Percentiles rank a stretch among this genome's conserved stretches.
These are phyloP conservation scores for Hygrocybe punicea DNA, from an alignment of 768 basidiomycete species.

Conservation along the genomic window DNA sequence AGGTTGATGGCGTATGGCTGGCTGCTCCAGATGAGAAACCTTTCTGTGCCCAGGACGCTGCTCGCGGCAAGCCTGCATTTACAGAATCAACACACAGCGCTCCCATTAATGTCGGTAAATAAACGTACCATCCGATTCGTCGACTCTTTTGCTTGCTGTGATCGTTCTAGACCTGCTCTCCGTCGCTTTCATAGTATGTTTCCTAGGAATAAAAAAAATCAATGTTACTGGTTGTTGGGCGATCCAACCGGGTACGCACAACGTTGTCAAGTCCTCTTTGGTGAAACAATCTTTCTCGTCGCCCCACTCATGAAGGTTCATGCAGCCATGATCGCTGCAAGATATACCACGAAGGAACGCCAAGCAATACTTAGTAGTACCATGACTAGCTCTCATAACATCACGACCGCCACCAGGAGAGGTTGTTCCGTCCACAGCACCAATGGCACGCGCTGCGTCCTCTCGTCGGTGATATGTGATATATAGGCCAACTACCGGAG, in stretches of 20 bases:
- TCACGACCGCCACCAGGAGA: constrained; percentile 89
- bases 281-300: constrained; percentile 98
- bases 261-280: constrained; percentile 89
- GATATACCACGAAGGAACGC: constrained; percentile 79
- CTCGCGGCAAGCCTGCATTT: constrained; percentile 58
- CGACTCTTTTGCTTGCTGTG: constrained; percentile 52
- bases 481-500: constrained; percentile 86
- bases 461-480: constrained; percentile 93
- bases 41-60: constrained; percentile 61
- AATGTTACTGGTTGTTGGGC: constrained; percentile 2
- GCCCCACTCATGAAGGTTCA: constrained; percentile 97
- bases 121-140: constrained; percentile 53
- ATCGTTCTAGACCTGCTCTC: constrained; percentile 60
- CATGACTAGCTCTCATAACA: constrained; percentile 89
- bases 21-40: constrained; percentile 11
- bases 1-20: neutral
- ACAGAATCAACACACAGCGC: constrained; percentile 10
- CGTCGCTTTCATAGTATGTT: constrained; percentile 90
- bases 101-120: constrained; percentile 1
- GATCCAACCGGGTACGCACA: constrained; percentile 47
- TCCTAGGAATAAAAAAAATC: constrained; percentile 45
- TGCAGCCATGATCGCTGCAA: constrained; percentile 86
- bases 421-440: constrained; percentile 86
- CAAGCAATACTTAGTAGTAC: constrained; percentile 98
- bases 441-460: constrained; percentile 90